Evolutionary conservation across 495 filamentous ascomycete genomes (phyloP).

Genomic region (Xylaria longipes): DNA sequence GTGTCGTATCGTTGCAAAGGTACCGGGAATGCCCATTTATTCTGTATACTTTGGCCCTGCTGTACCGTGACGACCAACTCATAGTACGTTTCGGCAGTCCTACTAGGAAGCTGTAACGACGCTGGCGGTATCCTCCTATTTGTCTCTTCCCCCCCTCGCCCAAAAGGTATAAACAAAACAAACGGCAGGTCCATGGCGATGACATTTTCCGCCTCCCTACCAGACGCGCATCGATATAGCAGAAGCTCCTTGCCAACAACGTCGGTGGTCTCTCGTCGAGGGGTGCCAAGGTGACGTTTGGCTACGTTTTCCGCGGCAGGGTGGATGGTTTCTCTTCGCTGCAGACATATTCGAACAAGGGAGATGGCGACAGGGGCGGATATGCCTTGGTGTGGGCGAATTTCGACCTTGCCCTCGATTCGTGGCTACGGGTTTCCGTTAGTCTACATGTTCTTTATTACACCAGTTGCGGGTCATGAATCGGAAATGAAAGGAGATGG

Average conservation of each 20-base stretch:
- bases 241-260: constrained; percentile 96
- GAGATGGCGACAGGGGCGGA: constrained; percentile 90
- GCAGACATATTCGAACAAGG: constrained; percentile 91
- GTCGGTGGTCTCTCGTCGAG: constrained; percentile 88
- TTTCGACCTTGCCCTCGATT: constrained; percentile 98
- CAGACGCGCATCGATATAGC: constrained; percentile 82
- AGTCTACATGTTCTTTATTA: constrained; percentile 29
- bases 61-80: constrained; percentile 96
- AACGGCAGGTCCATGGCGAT: constrained; percentile 98
- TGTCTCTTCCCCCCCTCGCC: constrained; percentile 84
- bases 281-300: constrained; percentile 89
- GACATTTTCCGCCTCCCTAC: constrained; percentile 84
- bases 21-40: constrained; percentile 89
- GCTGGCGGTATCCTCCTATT: constrained; percentile 90
- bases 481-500: constrained; percentile 12
- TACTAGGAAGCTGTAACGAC: constrained; percentile 85
- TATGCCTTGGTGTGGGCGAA: constrained; percentile 81
- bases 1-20: constrained; percentile 94
- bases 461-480: constrained; percentile 18
- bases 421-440: constrained; percentile 67
- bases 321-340: constrained; percentile 94
- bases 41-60: constrained; percentile 82
- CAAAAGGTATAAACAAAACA: constrained; percentile 95
- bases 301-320: constrained; percentile 92
- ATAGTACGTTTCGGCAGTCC: constrained; percentile 94